Evolutionary conservation across 2,329 filamentous ascomycete genomes (phyloP), one percentile per base, ranked within the genome.

Genomic region (Raffaelea deltoideospora): DNA sequence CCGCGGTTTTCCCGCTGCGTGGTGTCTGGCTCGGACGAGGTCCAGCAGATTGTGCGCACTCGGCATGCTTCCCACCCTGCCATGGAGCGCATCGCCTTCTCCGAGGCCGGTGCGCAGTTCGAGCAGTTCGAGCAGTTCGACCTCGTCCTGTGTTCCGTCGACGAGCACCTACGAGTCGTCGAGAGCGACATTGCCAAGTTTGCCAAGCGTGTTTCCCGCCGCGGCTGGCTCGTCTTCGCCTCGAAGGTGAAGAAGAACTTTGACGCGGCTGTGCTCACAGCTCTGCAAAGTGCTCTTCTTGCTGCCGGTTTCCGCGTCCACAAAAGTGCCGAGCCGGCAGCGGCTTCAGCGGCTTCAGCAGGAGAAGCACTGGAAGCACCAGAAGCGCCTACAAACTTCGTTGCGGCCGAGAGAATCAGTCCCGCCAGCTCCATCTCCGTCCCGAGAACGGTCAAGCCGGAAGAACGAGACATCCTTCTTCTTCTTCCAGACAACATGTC

Each of bases 1-100:
- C 53, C 56, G 4, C 50, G 49, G 9, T 45, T 65, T 3, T 47
- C 52, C 3, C 49, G 55, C 13, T 57, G 56, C 38, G 54, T 53
- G 0, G 31, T 60, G 17, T 43, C 51, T 15, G 48, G 43, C 14
- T 28, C 43, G 3, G 26, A 44, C 0, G 21, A 34, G 5, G 10
- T 39, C 4, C 24, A 36, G 40, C 11, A 39, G 3, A 33, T 34
- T n/a, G 9, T 43, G 30, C 33, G 30, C 8, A 13, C 27, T 17
- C 15, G 26, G 10, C 28, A 34, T 15, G 26, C 10, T 1, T 18
- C 14, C 5, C 20, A 20, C 2, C 15, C 31, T 1, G 37, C 31
- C 3, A 21, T 37, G 7, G 40, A 39, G 2, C 44, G 44, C 18
- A 23, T 46, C 5, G 34, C 35, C 5, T 15, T 29, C 8, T 23